Percentiles rank a stretch among this genome's conserved stretches.
phyloP scores from a whole-genome alignment of 2,329 filamentous ascomycete species.

The Aureobasidium sp. region DNA sequence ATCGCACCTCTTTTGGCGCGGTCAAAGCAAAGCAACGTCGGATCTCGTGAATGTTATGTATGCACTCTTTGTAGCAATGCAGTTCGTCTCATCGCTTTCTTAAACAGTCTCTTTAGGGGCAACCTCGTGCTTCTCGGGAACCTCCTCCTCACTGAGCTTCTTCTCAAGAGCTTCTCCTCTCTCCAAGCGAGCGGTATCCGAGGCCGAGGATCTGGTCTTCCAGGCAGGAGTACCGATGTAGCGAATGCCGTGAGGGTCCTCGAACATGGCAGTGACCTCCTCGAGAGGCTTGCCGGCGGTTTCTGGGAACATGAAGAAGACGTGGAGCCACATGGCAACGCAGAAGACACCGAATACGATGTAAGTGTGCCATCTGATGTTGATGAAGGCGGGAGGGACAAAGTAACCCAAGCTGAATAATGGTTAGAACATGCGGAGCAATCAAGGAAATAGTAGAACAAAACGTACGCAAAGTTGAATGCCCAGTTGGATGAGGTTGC shows the following conservation, averaged over 20 bases:
- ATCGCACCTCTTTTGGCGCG: not conserved
- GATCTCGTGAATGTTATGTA: not conserved
- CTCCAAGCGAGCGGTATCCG: constrained; percentile 21
- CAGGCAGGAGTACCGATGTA: constrained; percentile 52
- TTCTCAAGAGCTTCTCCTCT: constrained; percentile 22
- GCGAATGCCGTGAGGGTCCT: constrained; percentile 29
- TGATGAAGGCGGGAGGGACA: constrained; percentile 52
- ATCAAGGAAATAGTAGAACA: too few relatives aligned
- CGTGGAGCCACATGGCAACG: constrained; percentile 59
- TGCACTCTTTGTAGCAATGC: not conserved
- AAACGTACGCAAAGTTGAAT: constrained; percentile 50
- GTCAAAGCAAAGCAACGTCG: not conserved
- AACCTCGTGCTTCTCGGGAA: constrained; percentile 18
- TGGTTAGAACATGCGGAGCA: too few relatives aligned
- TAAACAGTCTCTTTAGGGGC: constrained; percentile 1
- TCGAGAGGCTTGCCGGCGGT: constrained; percentile 69
- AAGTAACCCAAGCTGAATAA: constrained; percentile 45
- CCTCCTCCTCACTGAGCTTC: constrained; percentile 19
- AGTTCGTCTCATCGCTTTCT: not conserved
- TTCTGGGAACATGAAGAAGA: constrained; percentile 60
- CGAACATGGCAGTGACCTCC: constrained; percentile 69
- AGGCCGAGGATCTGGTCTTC: constrained; percentile 36
- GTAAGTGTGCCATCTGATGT: constrained; percentile 54
- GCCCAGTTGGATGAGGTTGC: constrained; percentile 56
- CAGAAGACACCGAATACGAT: constrained; percentile 72